These are phyloP conservation scores for Kazachstania kunashirensis DNA, from an alignment of 805 yeast genomes.

Conservation along the genomic window DNA sequence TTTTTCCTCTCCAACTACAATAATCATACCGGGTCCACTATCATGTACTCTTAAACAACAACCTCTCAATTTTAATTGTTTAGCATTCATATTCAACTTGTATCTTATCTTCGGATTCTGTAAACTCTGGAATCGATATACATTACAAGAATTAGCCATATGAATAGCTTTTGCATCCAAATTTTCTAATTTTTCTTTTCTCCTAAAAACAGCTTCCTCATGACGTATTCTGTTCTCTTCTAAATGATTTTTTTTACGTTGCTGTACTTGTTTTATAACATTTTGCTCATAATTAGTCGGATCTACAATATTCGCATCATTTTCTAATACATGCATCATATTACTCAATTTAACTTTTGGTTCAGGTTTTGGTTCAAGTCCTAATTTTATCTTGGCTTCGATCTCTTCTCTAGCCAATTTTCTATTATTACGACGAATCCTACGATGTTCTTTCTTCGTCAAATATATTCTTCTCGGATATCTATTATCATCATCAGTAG, in stretches of 20 bases:
- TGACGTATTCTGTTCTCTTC: constrained; percentile 51
- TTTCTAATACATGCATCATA: constrained; percentile 67
- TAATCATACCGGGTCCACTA: constrained; percentile 43
- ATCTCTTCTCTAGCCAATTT: constrained; percentile 52
- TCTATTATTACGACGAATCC: constrained; percentile 63
- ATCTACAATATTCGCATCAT: constrained; percentile 76
- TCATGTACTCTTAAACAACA: constrained; percentile 38
- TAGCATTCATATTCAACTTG: constrained; percentile 74
- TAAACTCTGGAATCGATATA: constrained; percentile 46
- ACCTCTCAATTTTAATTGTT: constrained; percentile 61
- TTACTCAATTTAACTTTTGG: constrained; percentile 82
- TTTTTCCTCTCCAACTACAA: constrained; percentile 68
- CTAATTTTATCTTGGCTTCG: constrained; percentile 70
- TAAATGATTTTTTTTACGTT: constrained; percentile 51
- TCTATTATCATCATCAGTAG: constrained; percentile 30
- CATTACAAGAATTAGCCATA: constrained; percentile 30
- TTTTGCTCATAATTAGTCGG: constrained; percentile 77
- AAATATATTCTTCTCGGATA: constrained; percentile 42
- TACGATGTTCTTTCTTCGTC: constrained; percentile 68
- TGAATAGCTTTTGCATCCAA: background rate
- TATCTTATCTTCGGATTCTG: constrained; percentile 57
- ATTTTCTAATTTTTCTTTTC: constrained; percentile 5
- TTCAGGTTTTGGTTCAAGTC: constrained; percentile 78
- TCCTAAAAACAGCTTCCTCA: constrained; percentile 15
- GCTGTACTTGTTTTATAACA: constrained; percentile 60